Base-by-base conservation (phyloP, 306 rosid genomes). In the Inga laurina region DNA sequence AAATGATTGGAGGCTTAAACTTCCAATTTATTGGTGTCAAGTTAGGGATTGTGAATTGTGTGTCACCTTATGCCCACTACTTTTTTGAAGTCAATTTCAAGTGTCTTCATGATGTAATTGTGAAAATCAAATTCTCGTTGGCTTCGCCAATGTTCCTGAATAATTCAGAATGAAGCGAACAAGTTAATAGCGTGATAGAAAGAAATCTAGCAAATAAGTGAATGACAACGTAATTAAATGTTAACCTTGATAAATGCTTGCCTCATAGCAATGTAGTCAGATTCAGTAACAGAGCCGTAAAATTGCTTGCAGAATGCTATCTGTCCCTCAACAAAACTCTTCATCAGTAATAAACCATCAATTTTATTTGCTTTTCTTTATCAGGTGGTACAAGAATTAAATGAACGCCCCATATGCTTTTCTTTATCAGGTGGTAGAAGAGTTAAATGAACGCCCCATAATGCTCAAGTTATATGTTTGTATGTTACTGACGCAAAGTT, bases 241-340 rank as follows among this genome's bases (percentile, higher is more conserved):
- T 10, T 34, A 76, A 95, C 98, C 97, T 89, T 88, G 88, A 96
- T 84, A 84, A 90, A 96, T 85, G 93, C 99, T 0, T 86, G 92
- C 59, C 99, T 90, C 81, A 96, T 85, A 22, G 91, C 93, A 65
- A 80, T 45, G 89, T 96, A 96, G 83, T 96, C 99, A 30, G 89
- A 77, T 74, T 90, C 84, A 14, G 92, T 82, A 57, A 96, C 86
- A n/a, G 98, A 90, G 80, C 91, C 93, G 82, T 79, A 67, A 84
- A 96, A 93, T 82, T 96, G 99, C 89, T 93, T 91, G 91, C 81
- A 90, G 86, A 95, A 92, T 81, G 99, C 87, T 75, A 77, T 86
- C 99, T 93, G 84, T 83, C 77, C 9, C 66, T 59, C 39, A 61
- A 83, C 15, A 35, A 22, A 7, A 22, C 15, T 59, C 34, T 59